A percentile compares a stretch with the other conserved stretches of the same genome.
phyloP scores from a whole-genome alignment of 2,329 filamentous ascomycete species.

The Hypoxylon sp. region DNA sequence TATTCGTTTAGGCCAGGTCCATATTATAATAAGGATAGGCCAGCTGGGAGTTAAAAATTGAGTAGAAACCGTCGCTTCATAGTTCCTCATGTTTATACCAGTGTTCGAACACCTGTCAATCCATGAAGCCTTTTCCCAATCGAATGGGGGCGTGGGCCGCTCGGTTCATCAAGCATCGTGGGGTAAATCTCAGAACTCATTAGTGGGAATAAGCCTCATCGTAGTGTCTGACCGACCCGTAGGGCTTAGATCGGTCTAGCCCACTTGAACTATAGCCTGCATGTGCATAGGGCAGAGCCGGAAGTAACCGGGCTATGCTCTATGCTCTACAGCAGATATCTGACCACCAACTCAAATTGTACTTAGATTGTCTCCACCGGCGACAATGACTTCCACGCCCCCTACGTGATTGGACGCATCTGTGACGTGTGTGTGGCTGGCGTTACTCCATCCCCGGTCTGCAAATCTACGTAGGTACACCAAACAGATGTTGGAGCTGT shows the following conservation, averaged over 20 bases:
- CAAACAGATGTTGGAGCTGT: neutral
- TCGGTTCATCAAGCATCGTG: neutral
- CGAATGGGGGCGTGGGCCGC: too few species aligned
- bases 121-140: neutral
- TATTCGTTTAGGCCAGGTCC: constrained; percentile 29
- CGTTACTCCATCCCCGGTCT: neutral
- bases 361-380: neutral
- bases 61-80: neutral
- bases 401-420: neutral
- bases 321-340: neutral
- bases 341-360: neutral
- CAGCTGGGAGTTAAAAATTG: neutral
- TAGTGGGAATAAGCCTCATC: neutral
- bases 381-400: neutral
- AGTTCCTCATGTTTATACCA: neutral
- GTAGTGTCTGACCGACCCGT: neutral
- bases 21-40: neutral
- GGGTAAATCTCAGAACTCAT: neutral
- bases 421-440: too few species aligned
- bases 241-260: constrained; percentile 2
- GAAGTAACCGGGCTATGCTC: neutral
- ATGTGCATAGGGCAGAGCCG: neutral
- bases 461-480: neutral
- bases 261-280: constrained; percentile 1
- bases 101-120: too few species aligned